These are phyloP conservation scores for Cytospora leucostoma DNA, from an alignment of 2,329 filamentous ascomycete genomes.

Conservation along the genomic window DNA sequence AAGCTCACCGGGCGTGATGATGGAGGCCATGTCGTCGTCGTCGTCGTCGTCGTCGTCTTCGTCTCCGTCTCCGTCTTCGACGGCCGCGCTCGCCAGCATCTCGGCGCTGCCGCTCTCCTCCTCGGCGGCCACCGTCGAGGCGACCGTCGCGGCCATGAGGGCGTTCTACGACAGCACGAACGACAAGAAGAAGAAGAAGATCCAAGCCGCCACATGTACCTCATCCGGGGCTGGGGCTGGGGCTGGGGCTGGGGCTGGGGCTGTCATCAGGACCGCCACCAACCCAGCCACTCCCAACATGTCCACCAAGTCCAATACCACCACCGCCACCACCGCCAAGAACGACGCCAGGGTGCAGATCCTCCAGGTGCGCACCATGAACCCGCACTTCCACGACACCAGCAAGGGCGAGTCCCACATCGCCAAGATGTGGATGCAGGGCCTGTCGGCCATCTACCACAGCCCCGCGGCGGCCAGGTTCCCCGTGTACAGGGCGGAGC, in stretches of 20 bases:
- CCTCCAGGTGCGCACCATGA: constrained; percentile 37
- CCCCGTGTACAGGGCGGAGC: constrained; percentile 4
- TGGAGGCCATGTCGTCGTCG: neutral
- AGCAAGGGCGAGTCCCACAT: constrained; percentile 35
- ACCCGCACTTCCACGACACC: constrained; percentile 37
- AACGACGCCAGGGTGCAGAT: constrained; percentile 29
- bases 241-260: no score
- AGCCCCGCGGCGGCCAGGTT: constrained; percentile 21
- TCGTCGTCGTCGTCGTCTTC: neutral
- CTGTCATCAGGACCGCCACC: no score
- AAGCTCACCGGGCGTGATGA: neutral
- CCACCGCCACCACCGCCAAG: neutral
- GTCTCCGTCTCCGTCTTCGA: neutral
- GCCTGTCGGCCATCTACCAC: constrained; percentile 37
- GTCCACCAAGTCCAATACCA: neutral
- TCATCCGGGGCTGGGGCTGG: no score
- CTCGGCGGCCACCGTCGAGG: constrained; percentile 5
- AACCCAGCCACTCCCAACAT: no score
- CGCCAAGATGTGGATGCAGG: constrained; percentile 35
- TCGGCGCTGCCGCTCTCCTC: neutral
- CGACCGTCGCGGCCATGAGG: neutral
- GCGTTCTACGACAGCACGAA: neutral
- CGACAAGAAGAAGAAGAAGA: no score
- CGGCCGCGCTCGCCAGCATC: neutral
- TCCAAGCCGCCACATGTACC: no score